Percentiles rank a stretch among this genome's conserved stretches.
These are phyloP conservation scores for Vitis rotundifolia DNA, from an alignment of 164 flowering plant genomes.

Conservation along the genomic window DNA sequence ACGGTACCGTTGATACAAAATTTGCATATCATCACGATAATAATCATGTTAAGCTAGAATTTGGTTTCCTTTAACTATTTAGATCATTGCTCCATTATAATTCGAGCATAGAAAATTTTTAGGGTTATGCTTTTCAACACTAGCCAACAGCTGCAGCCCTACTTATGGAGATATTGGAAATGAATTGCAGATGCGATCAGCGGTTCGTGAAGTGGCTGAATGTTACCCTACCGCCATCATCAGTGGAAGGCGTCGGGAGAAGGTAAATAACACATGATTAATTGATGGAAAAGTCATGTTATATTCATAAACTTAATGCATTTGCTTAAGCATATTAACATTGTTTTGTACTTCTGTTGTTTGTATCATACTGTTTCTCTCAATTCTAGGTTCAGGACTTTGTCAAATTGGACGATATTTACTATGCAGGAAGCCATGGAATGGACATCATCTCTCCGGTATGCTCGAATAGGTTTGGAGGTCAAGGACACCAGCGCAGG, in stretches of 20 bases:
- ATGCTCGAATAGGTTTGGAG: constrained; percentile 11
- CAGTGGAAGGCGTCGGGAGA: constrained; percentile 42
- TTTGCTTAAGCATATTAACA: not conserved
- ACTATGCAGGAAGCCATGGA: constrained; percentile 63
- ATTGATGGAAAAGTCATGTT: not conserved
- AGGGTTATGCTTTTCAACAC: too few species aligned
- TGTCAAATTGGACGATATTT: constrained; percentile 36
- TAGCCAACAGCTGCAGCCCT: too few species aligned
- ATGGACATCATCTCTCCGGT: constrained; percentile 47
- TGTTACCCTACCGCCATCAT: constrained; percentile 51
- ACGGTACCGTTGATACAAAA: constrained; percentile 1
- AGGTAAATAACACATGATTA: constrained; percentile 23
- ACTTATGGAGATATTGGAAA: not conserved
- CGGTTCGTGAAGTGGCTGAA: constrained; percentile 34
- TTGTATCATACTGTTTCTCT: too few species aligned
- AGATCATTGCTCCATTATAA: too few species aligned
- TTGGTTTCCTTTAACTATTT: too few species aligned
- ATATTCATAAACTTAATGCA: not conserved
- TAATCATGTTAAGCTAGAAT: too few species aligned
- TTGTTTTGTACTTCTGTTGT: not conserved
- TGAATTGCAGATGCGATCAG: constrained; percentile 41
- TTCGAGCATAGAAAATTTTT: too few species aligned
- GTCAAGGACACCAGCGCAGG: constrained; percentile 16
- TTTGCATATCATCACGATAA: too few species aligned
- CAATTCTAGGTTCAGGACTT: constrained; percentile 37